Evolutionary conservation across 2,329 filamentous ascomycete genomes (phyloP), one percentile per base, ranked within the genome.

Genomic region (Hyphodiscus sp.): DNA sequence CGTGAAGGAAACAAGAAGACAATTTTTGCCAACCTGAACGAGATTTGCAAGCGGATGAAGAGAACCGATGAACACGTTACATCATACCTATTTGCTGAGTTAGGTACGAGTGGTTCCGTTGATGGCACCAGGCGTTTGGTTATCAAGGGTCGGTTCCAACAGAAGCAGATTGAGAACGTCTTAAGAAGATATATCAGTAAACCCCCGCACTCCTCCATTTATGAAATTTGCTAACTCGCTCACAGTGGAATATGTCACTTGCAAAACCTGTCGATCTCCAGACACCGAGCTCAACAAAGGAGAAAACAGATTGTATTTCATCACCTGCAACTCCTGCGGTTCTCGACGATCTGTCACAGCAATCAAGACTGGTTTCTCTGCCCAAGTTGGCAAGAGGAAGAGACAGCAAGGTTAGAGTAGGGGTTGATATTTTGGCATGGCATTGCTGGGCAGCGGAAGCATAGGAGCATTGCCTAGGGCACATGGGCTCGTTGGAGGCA

Each of bases 1-100:
- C 91, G 94, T 76, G 94, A 99, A 91, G 94, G 94, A 72, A 99
- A 99, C 85, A 95, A 96, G 83, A 95, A 95, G 86, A 99, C 94
- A 59, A 96, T 99, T 69, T 99, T 99, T 69, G 94, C 92, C 78
- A 99, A 99, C 78, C 94, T 99, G 69, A 84, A 90, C 71, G 94
- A 99, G 71, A 97, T 99, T 68, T 95, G 91, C 82, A 96, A 96
- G 82, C 85, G 92, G 67, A 97, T 99, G 91, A 99, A 99, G 85
- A 85, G 94, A 72, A 91, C 89, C 60, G 92, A 97, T 69, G 94
- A 99, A 75, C 94, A 96, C 76, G 88, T 99, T 62, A 97, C 91
- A 50, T 87, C 92, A 66, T 97, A 96, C 77, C 76, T 99, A 72
- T 96, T 99, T 74, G 91, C 94, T 63, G 94, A 99, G 74, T 82